A percentile compares a stretch with the other conserved stretches of the same genome.
phyloP scores from a whole-genome alignment of 139 green algal genomes.

The Pedinophyceae sp. region DNA sequence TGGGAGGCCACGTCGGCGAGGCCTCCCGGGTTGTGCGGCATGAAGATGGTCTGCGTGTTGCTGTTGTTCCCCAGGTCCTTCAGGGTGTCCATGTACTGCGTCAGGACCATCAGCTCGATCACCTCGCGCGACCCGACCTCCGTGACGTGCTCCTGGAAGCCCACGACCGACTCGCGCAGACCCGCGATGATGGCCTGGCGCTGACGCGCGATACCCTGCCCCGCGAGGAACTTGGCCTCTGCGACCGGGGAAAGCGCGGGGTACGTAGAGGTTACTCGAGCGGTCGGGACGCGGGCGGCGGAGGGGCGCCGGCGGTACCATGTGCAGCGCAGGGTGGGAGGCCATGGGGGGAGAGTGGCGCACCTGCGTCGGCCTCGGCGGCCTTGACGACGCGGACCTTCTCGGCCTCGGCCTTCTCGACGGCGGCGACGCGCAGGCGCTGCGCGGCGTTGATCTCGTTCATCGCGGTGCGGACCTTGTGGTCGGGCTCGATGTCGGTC shows the following conservation, averaged over 20 bases:
- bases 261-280: no score
- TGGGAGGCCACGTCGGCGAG: constrained; percentile 46
- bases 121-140: constrained; percentile 25
- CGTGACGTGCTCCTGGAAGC: constrained; percentile 42
- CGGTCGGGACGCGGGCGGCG: no score
- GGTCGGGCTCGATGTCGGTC: constrained; percentile 62
- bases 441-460: constrained; percentile 77
- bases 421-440: constrained; percentile 42
- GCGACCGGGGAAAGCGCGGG: no score
- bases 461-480: constrained; percentile 54
- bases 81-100: constrained; percentile 42
- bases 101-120: background rate
- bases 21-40: constrained; percentile 44
- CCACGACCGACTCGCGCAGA: constrained; percentile 66
- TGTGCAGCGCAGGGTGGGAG: no score
- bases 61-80: constrained; percentile 37
- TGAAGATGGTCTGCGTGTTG: constrained; percentile 46
- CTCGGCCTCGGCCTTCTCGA: constrained; percentile 61
- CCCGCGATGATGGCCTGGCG: constrained; percentile 72
- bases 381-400: constrained; percentile 75
- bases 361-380: constrained; percentile 84
- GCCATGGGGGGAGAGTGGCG: no score
- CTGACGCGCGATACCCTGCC: constrained; percentile 55
- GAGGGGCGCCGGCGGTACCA: no score
- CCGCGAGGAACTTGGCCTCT: constrained; percentile 29